A percentile compares a stretch with the other conserved stretches of the same genome.
Conservation (phyloP, 2,329 filamentous ascomycete species). For the Trichoderma simmonsii region DNA sequence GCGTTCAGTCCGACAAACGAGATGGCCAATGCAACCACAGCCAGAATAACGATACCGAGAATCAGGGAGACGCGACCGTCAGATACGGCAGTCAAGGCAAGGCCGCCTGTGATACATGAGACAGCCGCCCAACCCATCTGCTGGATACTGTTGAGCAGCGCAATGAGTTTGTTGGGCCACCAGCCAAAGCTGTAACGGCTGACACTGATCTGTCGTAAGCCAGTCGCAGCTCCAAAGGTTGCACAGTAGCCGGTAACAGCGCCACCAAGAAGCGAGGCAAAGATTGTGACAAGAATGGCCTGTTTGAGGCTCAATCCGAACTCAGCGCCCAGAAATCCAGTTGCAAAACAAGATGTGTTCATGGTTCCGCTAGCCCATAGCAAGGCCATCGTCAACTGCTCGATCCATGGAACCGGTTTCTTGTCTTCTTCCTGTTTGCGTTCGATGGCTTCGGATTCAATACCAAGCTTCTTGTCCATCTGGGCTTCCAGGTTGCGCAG, state of each 20-base stretch:
- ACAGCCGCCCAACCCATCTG: constrained; percentile 52
- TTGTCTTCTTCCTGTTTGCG: constrained; percentile 45
- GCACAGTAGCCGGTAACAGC: constrained; percentile 43
- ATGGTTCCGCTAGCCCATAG: constrained; percentile 52
- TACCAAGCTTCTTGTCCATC: constrained; percentile 45
- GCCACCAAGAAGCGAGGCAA: constrained; percentile 41
- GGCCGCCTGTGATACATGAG: constrained; percentile 50
- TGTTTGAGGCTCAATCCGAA: constrained; percentile 46
- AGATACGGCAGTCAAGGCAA: constrained; percentile 46
- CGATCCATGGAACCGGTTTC: constrained; percentile 31
- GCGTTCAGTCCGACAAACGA: constrained; percentile 51
- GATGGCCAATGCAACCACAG: constrained; percentile 46
- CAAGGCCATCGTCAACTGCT: constrained; percentile 48
- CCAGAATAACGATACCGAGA: constrained; percentile 53
- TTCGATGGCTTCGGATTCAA: constrained; percentile 46
- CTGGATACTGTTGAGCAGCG: constrained; percentile 37
- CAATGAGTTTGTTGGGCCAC: constrained; percentile 50
- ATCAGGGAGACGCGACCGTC: constrained; percentile 44
- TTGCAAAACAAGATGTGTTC: constrained; percentile 50
- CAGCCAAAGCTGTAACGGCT: constrained; percentile 49
- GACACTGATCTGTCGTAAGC: constrained; percentile 50
- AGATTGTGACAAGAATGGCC: constrained; percentile 43
- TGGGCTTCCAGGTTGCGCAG: constrained; percentile 42
- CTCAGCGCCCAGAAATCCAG: constrained; percentile 49
- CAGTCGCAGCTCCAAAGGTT: constrained; percentile 48